Evolutionary conservation across 2,329 filamentous ascomycete species (phyloP), one percentile per base, ranked within the genome.

Genomic region (Scytalidium lignicola): DNA sequence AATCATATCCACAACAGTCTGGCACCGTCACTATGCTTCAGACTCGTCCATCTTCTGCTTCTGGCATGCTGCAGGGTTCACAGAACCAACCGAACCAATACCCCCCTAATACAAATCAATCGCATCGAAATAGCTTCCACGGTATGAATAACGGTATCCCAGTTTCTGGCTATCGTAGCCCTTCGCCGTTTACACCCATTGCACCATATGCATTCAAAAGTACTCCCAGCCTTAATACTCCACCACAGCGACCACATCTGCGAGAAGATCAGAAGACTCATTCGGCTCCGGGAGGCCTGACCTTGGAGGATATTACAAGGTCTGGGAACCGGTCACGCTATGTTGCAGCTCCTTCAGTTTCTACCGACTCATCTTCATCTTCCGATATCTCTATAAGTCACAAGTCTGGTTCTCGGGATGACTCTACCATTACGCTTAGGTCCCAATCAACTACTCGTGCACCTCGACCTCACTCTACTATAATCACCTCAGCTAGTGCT

Each of bases 201-300:
- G 85, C 89, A 63, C 86, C 86, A 8, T 91, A 90, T 68, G 85
- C 86, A 40, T 90, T 90, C 63, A 86, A 81, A 2, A 78, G 74
- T 58, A 85, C 85, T n/a, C 84, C 86, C 20, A 83, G 75, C 55
- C 68, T 88, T 58, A 76, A 79, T 52, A 78, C 71, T 73, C 52
- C 70, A 28, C 52, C 52, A 20, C 60, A 62, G 46, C 55, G 55
- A 26, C 78, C 80, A 48, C 74, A 78, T 60, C 68, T 81, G 53
- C 74, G 76, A 48, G 70, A 75, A 54, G 80, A 84, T 54, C 73
- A 73, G 58, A 74, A 78, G 60, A 74, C 76, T 18, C 68, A 68
- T 26, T 80, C 80, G 51, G 73, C 76, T 49, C 76, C 79, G 8
- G 67, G 67, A 13, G 65, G 69, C 47, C 67, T 72, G 43, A 73